Conservation (phyloP, 2,329 filamentous ascomycete genomes). For the Calonectria crousiana region DNA sequence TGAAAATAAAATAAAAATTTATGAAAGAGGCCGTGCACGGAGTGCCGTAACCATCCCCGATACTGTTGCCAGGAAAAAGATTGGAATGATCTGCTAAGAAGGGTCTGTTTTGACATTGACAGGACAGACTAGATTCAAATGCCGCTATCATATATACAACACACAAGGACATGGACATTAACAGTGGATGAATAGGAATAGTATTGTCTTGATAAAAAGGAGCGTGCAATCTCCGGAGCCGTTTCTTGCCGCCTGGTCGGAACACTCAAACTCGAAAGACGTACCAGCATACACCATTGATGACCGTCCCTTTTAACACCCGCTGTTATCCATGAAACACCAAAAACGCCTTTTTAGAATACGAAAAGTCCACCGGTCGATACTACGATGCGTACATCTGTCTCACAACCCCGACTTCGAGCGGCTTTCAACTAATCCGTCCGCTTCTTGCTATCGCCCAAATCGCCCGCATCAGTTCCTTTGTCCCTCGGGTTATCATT, state of each 20-base stretch:
- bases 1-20: too few species aligned
- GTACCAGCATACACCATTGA: slow-evolving; percentile 8
- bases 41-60: too few species aligned
- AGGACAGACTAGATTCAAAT: too few species aligned
- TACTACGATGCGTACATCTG: slow-evolving; percentile 13
- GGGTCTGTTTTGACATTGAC: too few species aligned
- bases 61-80: too few species aligned
- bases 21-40: too few species aligned
- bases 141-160: background rate
- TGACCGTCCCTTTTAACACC: slow-evolving; percentile 15
- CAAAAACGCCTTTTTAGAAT: slow-evolving; percentile 23
- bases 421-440: slow-evolving; percentile 41
- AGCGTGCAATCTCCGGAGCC: background rate
- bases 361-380: slow-evolving; percentile 23
- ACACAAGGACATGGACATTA: background rate
- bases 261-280: background rate
- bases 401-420: background rate
- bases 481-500: slow-evolving; percentile 31
- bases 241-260: background rate
- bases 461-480: slow-evolving; percentile 41
- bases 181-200: background rate
- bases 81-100: too few species aligned
- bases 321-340: slow-evolving; percentile 20
- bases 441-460: slow-evolving; percentile 50
- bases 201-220: background rate